Evolutionary conservation across 257 asterid species (phyloP), one percentile per base, ranked within the genome.

Genomic region (Parsonsia alboflavescens): DNA sequence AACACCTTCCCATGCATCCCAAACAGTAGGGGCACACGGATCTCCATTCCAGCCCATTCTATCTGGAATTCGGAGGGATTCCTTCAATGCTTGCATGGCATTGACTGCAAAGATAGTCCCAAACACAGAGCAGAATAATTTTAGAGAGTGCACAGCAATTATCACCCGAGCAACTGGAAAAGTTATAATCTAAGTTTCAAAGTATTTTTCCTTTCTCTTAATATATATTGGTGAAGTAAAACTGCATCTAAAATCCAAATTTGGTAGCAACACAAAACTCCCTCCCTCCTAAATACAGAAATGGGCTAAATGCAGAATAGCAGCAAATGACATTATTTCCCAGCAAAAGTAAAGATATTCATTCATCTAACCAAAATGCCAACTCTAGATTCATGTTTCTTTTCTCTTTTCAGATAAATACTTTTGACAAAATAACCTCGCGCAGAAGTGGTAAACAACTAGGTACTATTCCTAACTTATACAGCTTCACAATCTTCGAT

Each of bases 1-100:
- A 73, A 95, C 96, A 77, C 99, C 98, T 78, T 95, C 99, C 99
- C 99, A 95, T 49, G 98, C 96, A 89, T 92, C 99, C 99, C 98
- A 92, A 24, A 84, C 76, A n/a, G 99, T 89, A 76, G 99, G 99
- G 50, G 97, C 97, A 82, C 99, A 95, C 9, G 99, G 98, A 73
- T 95, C 99, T 22, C 99, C 99, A 76, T 92, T 93, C 99, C 99
- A 95, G 30, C 99, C 99, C 99, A 92, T 92, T 77, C 99, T 85
- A 49, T 84, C 96, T 0, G 99, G 99, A 65, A 95, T 86, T n/a
- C 90, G 89, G 45, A 95, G 93, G n/a, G 99, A 92, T 49, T 84
- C 94, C 85, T 89, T 95, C 84, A 92, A 79, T 24, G 96, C 91
- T 82, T 79, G 89, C 99, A 95, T 95, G 33, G 96, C 97, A 74